These are phyloP conservation scores for Dactylonectria macrodidyma DNA, from an alignment of 2,329 filamentous ascomycete species.

Conservation along the genomic window DNA sequence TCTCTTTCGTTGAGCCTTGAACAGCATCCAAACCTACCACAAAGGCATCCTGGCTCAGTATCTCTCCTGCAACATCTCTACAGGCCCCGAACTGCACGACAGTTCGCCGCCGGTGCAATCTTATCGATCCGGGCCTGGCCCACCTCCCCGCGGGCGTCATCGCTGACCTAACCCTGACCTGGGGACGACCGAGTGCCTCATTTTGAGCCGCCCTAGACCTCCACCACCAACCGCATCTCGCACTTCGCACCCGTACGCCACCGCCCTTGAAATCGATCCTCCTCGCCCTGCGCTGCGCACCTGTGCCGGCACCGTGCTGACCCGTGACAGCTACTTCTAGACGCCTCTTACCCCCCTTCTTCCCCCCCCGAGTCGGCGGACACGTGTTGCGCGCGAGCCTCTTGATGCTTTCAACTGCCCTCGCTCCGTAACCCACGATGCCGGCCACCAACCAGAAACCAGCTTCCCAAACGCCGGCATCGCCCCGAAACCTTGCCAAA, in stretches of 20 bases:
- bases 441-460: constrained; percentile 68
- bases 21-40: constrained; percentile 40
- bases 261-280: constrained; percentile 37
- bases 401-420: constrained; percentile 57
- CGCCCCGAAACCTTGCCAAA: constrained; percentile 70
- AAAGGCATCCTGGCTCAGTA: constrained; percentile 37
- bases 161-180: constrained; percentile 57
- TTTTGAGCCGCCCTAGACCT: constrained; percentile 52
- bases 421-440: constrained; percentile 59
- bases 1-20: constrained; percentile 41
- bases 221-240: constrained; percentile 43
- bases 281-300: constrained; percentile 40
- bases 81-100: constrained; percentile 27
- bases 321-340: constrained; percentile 39
- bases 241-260: constrained; percentile 37
- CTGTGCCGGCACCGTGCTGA: constrained; percentile 40
- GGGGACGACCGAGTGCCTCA: constrained; percentile 53
- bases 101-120: constrained; percentile 35
- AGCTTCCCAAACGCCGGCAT: constrained; percentile 64
- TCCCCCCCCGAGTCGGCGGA: constrained; percentile 43
- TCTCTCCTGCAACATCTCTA: constrained; percentile 31
- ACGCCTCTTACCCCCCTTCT: constrained; percentile 29
- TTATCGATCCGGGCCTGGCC: constrained; percentile 37
- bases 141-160: constrained; percentile 54
- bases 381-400: constrained; percentile 51